Conservation (phyloP, 2,329 filamentous ascomycete genomes). For the Colletotrichum somersetense region DNA sequence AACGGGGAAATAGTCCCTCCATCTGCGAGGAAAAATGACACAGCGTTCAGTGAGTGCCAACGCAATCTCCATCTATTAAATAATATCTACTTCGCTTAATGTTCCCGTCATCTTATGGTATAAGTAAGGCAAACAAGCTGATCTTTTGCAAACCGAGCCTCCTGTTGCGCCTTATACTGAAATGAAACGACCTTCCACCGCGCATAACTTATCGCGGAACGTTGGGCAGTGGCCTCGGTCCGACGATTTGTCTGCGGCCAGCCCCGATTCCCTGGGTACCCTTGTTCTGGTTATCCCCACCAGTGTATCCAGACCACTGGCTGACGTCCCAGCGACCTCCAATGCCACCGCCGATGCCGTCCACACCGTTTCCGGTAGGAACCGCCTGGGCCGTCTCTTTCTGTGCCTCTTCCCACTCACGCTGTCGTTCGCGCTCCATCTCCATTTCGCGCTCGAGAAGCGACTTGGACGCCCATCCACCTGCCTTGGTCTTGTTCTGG, state of each 20-base stretch:
- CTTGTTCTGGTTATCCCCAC: conserved; percentile 80
- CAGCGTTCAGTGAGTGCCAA: background rate
- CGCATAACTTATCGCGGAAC: conserved; percentile 15
- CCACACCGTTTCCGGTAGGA: conserved; percentile 64
- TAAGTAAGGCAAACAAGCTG: background rate
- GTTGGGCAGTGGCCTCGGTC: conserved; percentile 74
- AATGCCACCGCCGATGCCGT: conserved; percentile 75
- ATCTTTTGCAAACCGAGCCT: background rate
- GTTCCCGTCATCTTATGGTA: background rate
- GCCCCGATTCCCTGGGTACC: conserved; percentile 76
- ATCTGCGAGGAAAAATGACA: background rate
- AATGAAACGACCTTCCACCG: background rate
- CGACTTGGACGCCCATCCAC: conserved; percentile 75
- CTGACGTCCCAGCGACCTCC: conserved; percentile 80
- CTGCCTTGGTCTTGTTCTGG: conserved; percentile 72
- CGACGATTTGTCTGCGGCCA: conserved; percentile 82
- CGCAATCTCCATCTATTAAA: conserved; percentile 1
- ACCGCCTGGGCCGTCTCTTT: conserved; percentile 70
- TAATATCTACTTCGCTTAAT: background rate
- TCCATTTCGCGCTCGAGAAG: conserved; percentile 86
- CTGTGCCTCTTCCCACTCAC: conserved; percentile 84
- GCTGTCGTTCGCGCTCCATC: conserved; percentile 79
- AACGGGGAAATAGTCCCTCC: background rate
- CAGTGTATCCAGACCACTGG: conserved; percentile 81
- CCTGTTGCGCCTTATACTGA: conserved; percentile 9